Evolutionary conservation across 371 early-diverging fungal genomes (phyloP).

Genomic region (Mortierella sp.): DNA sequence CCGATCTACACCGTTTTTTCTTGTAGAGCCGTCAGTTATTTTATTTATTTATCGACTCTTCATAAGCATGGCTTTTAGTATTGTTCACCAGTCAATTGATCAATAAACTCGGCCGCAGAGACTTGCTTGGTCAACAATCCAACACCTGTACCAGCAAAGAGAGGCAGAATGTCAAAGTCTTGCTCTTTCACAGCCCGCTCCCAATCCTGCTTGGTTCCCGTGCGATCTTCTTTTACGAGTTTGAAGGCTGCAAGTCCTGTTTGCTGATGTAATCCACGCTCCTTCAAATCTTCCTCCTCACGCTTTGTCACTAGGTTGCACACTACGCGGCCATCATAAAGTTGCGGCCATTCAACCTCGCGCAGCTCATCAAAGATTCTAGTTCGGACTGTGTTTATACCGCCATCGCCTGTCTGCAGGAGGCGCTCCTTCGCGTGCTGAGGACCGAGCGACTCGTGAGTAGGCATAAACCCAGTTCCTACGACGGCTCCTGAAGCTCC

Average conservation of each 20-base stretch:
- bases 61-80: neutral
- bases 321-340: slow-evolving; percentile 41
- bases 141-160: slow-evolving; percentile 48
- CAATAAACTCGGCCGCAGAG: slow-evolving; percentile 43
- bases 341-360: slow-evolving; percentile 38
- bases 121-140: slow-evolving; percentile 46
- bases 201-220: slow-evolving; percentile 42
- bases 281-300: slow-evolving; percentile 33
- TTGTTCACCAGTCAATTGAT: slow-evolving; percentile 18
- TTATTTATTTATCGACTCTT: neutral
- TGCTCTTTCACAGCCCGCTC: slow-evolving; percentile 26
- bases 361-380: slow-evolving; percentile 56
- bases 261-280: slow-evolving; percentile 14
- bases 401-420: slow-evolving; percentile 40
- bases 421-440: slow-evolving; percentile 42
- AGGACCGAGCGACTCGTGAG: slow-evolving; percentile 32
- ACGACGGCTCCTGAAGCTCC: slow-evolving; percentile 73
- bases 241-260: slow-evolving; percentile 28
- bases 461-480: slow-evolving; percentile 56
- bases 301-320: slow-evolving; percentile 43
- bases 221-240: slow-evolving; percentile 31
- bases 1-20: neutral
- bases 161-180: slow-evolving; percentile 33
- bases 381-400: slow-evolving; percentile 43
- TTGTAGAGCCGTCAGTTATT: neutral